Base-by-base conservation (phyloP, 805 yeast genomes). In the Blastobotrys robertii region DNA sequence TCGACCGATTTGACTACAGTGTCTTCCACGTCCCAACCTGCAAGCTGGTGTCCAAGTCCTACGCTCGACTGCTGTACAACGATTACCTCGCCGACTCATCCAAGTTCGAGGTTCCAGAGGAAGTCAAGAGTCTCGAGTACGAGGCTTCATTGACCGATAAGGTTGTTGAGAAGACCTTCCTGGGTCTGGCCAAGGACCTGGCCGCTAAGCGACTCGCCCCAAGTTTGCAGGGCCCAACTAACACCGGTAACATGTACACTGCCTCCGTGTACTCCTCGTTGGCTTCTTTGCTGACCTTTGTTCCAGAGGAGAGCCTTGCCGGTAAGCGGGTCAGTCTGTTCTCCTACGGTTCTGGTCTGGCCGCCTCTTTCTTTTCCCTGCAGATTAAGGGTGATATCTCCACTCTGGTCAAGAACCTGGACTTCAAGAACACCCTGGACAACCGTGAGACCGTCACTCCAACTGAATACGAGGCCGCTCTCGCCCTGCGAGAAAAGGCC, bases 1-100 rank as follows among this genome's bases (percentile, higher is more conserved):
- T 52, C 51, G 70, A 78, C 60, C 72, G 73, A 59, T 92, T 92
- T 61, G 96, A 86, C 67, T 92, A 83, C 74, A 81, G 84, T 58
- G 90, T 87, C 32, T 92, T 92, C 88, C 98, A 92, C 65, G 96
- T 87, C 43, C 98, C 98, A 62, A 92, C 92, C 49, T 90, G 98
- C 72, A 92, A 92, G 71, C 76, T 88, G 58, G 97, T 92, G 47
- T 68, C 79, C 57, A 92, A 92, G 72, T 84, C 94, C 6, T 92
- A 77, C 63, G 98, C 95, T 43, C 81, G 98, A 70, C 68, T 92
- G 61, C 65, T 84, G 54, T 92, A 82, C 76, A 81, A 86, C 63
- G 98, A 90, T 68, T 90, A 75, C 73, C 73, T 70, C 61, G 72
- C 79, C 51, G 73, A 84, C 64, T 85, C 88, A 45, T 65, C 70